A percentile compares a stretch with the other conserved stretches of the same genome.
phyloP scores from a whole-genome alignment of 345 rosid species.

The Boechera divaricarpa region DNA sequence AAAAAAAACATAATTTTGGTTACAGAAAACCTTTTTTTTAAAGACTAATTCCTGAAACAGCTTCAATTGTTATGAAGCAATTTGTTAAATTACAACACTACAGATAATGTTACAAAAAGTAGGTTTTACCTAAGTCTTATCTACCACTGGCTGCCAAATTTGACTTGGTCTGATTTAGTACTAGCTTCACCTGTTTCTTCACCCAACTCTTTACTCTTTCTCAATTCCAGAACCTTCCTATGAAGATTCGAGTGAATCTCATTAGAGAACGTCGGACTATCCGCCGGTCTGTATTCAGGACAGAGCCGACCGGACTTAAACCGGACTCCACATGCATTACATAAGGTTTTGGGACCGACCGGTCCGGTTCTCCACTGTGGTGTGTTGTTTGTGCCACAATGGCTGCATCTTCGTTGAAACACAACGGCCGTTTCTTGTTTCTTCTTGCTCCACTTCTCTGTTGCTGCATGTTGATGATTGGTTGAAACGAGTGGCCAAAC shows the following conservation, averaged over 20 bases:
- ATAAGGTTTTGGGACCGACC: conserved; percentile 95
- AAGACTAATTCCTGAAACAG: conserved; percentile 39
- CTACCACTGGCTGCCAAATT: conserved; percentile 43
- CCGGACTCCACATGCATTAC: conserved; percentile 98
- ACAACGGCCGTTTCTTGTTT: conserved; percentile 48
- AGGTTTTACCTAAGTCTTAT: conserved; percentile 46
- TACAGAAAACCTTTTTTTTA: background rate
- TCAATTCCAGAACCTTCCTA: conserved; percentile 89
- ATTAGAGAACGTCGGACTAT: conserved; percentile 88
- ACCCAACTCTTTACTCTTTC: conserved; percentile 55
- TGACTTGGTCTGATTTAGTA: conserved; percentile 43
- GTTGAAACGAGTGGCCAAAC: conserved; percentile 58
- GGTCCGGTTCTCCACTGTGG: conserved; percentile 99
- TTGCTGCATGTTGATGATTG: conserved; percentile 37
- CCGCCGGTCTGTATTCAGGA: conserved; percentile 96
- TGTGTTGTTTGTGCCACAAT: conserved; percentile 89
- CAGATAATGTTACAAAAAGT: conserved; percentile 42
- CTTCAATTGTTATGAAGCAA: conserved; percentile 28
- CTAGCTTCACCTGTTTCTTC: conserved; percentile 40
- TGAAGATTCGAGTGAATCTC: conserved; percentile 91
- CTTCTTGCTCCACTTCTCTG: conserved; percentile 39
- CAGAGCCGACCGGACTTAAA: conserved; percentile 92
- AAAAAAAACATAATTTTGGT: conserved; percentile 16
- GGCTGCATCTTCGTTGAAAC: conserved; percentile 77
- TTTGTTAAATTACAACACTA: conserved; percentile 44